Evolutionary conservation across 1,284 basidiomycete species (phyloP).

Genomic region (Cutaneotrichosporon cavernicola): DNA sequence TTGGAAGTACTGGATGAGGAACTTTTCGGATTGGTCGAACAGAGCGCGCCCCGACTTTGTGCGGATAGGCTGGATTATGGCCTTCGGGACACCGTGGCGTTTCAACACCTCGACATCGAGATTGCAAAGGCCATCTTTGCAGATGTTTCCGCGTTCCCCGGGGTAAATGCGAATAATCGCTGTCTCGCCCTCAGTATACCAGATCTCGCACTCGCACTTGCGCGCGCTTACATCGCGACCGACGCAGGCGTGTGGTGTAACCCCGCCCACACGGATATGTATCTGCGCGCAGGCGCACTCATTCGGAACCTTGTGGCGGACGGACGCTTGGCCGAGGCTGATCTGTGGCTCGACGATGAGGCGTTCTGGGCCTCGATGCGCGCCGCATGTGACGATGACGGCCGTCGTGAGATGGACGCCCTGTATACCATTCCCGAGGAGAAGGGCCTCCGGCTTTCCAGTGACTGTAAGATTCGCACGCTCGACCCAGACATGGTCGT

Average conservation of each 20-base stretch:
- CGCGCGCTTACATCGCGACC: constrained; percentile 16
- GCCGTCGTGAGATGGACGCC: constrained; percentile 6
- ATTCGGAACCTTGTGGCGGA: constrained; percentile 14
- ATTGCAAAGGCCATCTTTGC: constrained; percentile 8
- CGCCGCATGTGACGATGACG: background rate
- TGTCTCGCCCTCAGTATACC: constrained; percentile 15
- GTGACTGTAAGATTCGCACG: constrained; percentile 19
- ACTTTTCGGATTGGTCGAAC: constrained; percentile 22
- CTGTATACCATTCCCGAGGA: constrained; percentile 10
- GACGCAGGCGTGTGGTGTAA: constrained; percentile 22
- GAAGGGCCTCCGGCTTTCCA: background rate
- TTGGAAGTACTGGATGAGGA: constrained; percentile 21
- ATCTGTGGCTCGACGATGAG: constrained; percentile 21
- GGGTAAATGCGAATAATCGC: background rate
- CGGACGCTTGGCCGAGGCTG: constrained; percentile 13
- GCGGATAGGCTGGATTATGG: constrained; percentile 28
- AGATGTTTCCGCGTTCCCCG: constrained; percentile 12
- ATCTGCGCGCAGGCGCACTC: constrained; percentile 13
- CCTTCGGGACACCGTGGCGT: constrained; percentile 23
- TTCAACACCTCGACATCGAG: constrained; percentile 8
- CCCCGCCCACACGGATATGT: constrained; percentile 19
- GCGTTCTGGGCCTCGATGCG: constrained; percentile 20
- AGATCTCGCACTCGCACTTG: constrained; percentile 11
- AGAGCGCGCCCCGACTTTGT: constrained; percentile 19
- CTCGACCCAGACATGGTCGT: constrained; percentile 23